These are phyloP conservation scores for Podila epigama DNA, from an alignment of 192 early-diverging fungal species.

Conservation along the genomic window DNA sequence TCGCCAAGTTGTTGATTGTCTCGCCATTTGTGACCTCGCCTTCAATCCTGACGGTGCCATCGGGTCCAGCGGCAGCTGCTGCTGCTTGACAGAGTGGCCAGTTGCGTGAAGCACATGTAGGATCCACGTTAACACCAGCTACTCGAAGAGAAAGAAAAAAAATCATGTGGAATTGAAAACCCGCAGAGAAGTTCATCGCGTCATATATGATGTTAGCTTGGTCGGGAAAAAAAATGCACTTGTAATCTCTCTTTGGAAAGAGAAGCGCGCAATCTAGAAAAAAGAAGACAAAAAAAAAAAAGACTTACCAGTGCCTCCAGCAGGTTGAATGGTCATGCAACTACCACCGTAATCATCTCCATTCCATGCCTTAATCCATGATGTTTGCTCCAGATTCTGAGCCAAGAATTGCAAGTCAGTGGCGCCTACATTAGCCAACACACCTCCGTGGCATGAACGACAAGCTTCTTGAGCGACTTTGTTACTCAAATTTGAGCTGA, in stretches of 20 bases:
- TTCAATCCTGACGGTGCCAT: background rate
- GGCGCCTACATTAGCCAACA: conserved; percentile 10
- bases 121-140: conserved; percentile 11
- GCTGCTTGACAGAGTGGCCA: conserved; percentile 34
- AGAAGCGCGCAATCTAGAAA: background rate
- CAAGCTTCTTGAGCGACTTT: conserved; percentile 26
- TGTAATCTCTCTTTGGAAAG: background rate
- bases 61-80: background rate
- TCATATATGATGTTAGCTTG: background rate
- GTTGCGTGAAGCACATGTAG: background rate
- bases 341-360: conserved; percentile 24
- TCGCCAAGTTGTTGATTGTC: background rate
- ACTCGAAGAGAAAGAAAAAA: no score
- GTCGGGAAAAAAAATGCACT: background rate
- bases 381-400: conserved; percentile 9
- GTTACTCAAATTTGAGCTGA: conserved; percentile 21
- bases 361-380: conserved; percentile 43
- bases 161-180: no score
- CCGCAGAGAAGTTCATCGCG: background rate
- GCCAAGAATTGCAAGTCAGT: conserved; percentile 18
- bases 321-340: conserved; percentile 12
- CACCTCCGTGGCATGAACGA: conserved; percentile 28
- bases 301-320: conserved; percentile 3
- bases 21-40: background rate
- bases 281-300: background rate